Percentiles rank a stretch among this genome's conserved stretches.
phyloP scores from a whole-genome alignment of 148 eudicot genomes.

The Limonium bicolor region DNA sequence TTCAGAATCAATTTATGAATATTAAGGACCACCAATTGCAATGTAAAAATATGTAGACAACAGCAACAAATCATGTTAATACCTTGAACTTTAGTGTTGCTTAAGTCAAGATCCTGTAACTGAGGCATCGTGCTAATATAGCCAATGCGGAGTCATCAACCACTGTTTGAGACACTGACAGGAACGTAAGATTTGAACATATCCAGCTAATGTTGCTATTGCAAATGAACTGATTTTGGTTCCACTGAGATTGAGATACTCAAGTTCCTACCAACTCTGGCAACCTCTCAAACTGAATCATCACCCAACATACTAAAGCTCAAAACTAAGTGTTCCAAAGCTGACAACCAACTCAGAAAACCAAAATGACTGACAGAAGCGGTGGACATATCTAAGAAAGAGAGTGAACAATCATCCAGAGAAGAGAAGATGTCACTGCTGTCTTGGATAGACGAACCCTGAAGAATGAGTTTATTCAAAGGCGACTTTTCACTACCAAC shows the following conservation, averaged over 20 bases:
- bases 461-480: conserved; percentile 35
- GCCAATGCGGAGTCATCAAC: conserved; percentile 47
- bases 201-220: conserved; percentile 54
- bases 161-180: conserved; percentile 5
- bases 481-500: conserved; percentile 26
- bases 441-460: conserved; percentile 38
- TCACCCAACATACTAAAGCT: conserved; percentile 38
- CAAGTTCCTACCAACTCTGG: conserved; percentile 38
- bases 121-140: conserved; percentile 61
- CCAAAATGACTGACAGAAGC: conserved; percentile 26
- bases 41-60: not conserved
- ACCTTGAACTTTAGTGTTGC: conserved; percentile 63
- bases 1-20: not conserved
- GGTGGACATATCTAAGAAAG: conserved; percentile 52
- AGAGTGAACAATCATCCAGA: conserved; percentile 28
- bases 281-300: conserved; percentile 27
- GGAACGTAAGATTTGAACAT: conserved; percentile 35
- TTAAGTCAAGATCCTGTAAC: conserved; percentile 49
- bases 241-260: conserved; percentile 50
- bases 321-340: conserved; percentile 54
- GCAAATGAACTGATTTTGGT: conserved; percentile 64
- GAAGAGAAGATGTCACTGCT: conserved; percentile 22
- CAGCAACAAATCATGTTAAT: not conserved
- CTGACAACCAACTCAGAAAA: conserved; percentile 38
- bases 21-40: not conserved